Evolutionary conservation across 148 eudicot genomes (phyloP).

Genomic region (Silene uniflora): DNA sequence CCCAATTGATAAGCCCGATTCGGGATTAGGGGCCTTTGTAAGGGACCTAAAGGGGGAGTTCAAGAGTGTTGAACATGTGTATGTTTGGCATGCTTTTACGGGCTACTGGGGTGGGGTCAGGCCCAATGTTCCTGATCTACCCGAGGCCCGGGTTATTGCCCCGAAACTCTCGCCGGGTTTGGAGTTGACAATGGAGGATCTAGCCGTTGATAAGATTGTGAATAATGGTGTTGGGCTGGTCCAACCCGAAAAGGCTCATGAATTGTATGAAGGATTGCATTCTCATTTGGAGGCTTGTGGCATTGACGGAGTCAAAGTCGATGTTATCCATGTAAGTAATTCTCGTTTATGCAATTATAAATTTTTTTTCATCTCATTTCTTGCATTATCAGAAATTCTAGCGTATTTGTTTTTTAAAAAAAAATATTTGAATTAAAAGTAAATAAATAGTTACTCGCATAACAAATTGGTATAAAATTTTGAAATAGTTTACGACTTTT

Average conservation of each 20-base stretch:
- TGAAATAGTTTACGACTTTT: no score
- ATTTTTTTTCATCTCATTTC: no score
- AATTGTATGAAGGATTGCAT: constrained; percentile 81
- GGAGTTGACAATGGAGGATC: constrained; percentile 78
- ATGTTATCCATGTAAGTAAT: constrained; percentile 81
- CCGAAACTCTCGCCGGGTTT: constrained; percentile 76
- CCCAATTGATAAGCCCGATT: constrained; percentile 27
- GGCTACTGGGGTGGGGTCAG: constrained; percentile 95
- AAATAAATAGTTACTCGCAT: no score
- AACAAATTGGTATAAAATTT: no score
- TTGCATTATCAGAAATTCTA: no score
- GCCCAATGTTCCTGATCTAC: constrained; percentile 55
- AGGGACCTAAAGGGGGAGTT: constrained; percentile 69
- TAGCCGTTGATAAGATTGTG: constrained; percentile 89
- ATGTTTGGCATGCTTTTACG: constrained; percentile 93
- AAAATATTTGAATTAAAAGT: no score
- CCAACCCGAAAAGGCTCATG: constrained; percentile 56
- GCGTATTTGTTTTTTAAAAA: no score
- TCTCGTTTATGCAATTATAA: not conserved
- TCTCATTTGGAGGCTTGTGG: constrained; percentile 73
- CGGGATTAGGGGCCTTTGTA: constrained; percentile 77
- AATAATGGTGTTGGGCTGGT: constrained; percentile 84
- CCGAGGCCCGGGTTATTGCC: constrained; percentile 42
- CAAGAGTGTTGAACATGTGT: constrained; percentile 68
- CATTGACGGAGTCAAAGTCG: constrained; percentile 91